Evolutionary conservation across 2,329 filamentous ascomycete genomes (phyloP).

Genomic region (Coleophoma cylindrospora): DNA sequence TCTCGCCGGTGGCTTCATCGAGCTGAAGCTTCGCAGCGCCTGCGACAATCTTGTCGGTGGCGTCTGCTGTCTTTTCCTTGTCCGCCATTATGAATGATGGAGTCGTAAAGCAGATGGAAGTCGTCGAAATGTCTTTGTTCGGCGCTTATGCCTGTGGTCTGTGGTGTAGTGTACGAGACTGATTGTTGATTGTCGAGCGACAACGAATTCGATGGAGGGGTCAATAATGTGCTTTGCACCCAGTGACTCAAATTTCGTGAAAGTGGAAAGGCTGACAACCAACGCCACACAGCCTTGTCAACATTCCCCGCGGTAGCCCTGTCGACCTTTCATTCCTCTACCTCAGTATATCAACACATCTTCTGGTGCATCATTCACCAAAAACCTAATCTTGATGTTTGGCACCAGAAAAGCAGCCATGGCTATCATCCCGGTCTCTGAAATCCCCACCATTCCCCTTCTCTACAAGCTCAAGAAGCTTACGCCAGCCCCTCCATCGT

Average conservation of each 20-base stretch:
- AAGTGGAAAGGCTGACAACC: too few relatives aligned
- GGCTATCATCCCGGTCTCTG: slow-evolving; percentile 17
- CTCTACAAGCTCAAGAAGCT: slow-evolving; percentile 26
- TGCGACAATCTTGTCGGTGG: slow-evolving; percentile 35
- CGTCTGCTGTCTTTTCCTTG: too few relatives aligned
- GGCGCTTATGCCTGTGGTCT: too few relatives aligned
- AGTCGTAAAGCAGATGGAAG: background rate
- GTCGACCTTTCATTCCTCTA: background rate
- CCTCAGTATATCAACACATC: background rate
- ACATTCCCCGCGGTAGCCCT: too few relatives aligned
- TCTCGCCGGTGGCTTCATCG: slow-evolving; percentile 60
- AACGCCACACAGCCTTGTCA: too few relatives aligned
- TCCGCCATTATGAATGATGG: background rate
- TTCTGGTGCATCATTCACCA: too few relatives aligned
- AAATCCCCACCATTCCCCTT: slow-evolving; percentile 25
- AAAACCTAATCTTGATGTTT: slow-evolving; percentile 8
- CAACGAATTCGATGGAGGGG: too few relatives aligned
- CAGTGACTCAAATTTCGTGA: background rate
- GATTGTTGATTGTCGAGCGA: too few relatives aligned
- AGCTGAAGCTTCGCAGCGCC: slow-evolving; percentile 52
- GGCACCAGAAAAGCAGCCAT: slow-evolving; percentile 17
- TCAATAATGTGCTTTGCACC: too few relatives aligned
- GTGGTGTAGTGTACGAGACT: too few relatives aligned
- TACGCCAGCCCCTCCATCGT: slow-evolving; percentile 12
- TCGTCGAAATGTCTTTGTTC: too few relatives aligned